Base-by-base conservation (phyloP, 257 asterid genomes). In the Penstemon davidsonii region DNA sequence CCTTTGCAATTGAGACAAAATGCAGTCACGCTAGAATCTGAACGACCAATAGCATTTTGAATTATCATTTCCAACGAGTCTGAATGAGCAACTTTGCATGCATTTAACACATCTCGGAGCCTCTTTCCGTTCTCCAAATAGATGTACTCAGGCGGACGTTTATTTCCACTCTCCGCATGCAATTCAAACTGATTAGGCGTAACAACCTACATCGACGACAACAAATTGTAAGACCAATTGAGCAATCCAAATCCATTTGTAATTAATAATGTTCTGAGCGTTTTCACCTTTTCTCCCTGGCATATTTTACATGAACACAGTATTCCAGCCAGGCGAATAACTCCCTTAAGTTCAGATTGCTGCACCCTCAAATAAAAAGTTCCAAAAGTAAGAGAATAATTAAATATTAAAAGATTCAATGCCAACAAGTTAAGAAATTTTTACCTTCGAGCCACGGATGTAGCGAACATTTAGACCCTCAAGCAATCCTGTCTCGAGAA, bases 401-500 rank as follows among this genome's bases (percentile, higher is more conserved):
- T 60, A 71, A 58, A 36, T 38, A 37, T 7, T 19, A 19, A 50
- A 66, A 61, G 64, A 49, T 46, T 18, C 37, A 49, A 4, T 4
- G 10, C 33, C 2, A 64, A 58, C 41, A 4, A 7, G 5, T 43
- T 25, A 43, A n/a, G 12, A 45, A 62, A 72, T 63, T 38, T 38
- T 75, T 72, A 93, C 99, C 88, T 84, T 87, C 5, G 88, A 40
- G 13, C 93, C 89, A 39, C 76, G 83, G 38, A 82, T 44, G 60
- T 94, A 94, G 4, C 82, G 84, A 67, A 94, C 96, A 50, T 62
- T 68, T 67, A 88, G 67, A 58, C 95, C 96, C 69, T 94, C 99
- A 6, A 94, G 84, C 79, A 91, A 72, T 73, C 99, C 96, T 0
- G 97, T 94, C 33, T 76, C 82, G 33, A 94, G 95, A 75, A 94